These are phyloP conservation scores for Olyra latifolia DNA, from an alignment of 176 grass and related monocot genomes.

Conservation along the genomic window DNA sequence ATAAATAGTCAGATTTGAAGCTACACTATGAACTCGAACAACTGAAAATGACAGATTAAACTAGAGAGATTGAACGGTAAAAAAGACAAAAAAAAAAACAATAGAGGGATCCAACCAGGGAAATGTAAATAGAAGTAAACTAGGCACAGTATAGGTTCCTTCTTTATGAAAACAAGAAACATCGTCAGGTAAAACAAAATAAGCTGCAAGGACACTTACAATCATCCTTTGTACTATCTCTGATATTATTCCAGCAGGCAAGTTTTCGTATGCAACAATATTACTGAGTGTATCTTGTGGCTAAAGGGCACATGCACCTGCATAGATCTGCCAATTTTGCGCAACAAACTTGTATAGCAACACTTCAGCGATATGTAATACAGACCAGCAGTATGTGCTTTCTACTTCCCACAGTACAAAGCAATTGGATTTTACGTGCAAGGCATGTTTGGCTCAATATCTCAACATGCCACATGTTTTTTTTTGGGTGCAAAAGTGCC, in stretches of 20 bases:
- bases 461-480: no score
- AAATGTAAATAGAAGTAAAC: background rate
- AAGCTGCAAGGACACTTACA: background rate
- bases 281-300: background rate
- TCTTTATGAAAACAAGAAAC: background rate
- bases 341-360: background rate
- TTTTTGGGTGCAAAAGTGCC: no score
- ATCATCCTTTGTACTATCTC: background rate
- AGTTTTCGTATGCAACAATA: background rate
- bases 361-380: background rate
- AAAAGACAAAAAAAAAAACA: background rate
- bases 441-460: no score
- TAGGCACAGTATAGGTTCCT: background rate
- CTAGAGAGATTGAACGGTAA: background rate
- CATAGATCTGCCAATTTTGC: conserved; percentile 13
- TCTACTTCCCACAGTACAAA: conserved; percentile 15
- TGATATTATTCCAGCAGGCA: background rate
- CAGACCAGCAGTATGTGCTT: background rate
- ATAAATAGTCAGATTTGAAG: background rate
- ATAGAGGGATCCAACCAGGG: background rate
- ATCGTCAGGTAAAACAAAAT: background rate
- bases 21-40: background rate
- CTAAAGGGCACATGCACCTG: background rate
- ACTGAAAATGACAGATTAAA: background rate
- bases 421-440: background rate